phyloP scores from a whole-genome alignment of 2,329 filamentous ascomycete species.

The Pestalotiopsis sp. region DNA sequence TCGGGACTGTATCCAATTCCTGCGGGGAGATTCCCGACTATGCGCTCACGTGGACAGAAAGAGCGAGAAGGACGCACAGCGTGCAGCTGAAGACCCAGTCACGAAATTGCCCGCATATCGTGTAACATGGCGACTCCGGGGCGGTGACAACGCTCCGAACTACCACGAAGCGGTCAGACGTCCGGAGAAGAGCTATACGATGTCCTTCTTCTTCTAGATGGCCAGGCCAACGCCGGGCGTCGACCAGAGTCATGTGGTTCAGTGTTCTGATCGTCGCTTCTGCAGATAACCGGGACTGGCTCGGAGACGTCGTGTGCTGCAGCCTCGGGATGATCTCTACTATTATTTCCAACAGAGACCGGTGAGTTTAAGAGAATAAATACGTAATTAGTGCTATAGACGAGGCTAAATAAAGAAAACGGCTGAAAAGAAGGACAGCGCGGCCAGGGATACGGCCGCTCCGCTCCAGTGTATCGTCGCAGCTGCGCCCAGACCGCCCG shows the following conservation, averaged over 20 bases:
- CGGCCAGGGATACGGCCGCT: conserved; percentile 32
- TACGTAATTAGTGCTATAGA: conserved; percentile 19
- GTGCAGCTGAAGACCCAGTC: not conserved
- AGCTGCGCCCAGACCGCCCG: conserved; percentile 35
- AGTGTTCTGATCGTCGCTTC: not conserved
- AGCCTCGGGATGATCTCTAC: not conserved
- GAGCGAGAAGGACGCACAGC: not conserved
- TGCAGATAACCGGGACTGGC: not conserved
- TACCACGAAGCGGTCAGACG: not conserved
- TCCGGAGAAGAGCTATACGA: not conserved
- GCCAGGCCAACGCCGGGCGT: not conserved
- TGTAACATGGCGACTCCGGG: not conserved
- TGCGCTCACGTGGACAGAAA: not conserved
- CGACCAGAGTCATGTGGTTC: not conserved
- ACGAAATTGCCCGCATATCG: not conserved
- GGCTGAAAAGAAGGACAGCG: conserved; percentile 30
- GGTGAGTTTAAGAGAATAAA: not conserved
- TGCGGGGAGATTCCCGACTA: not conserved
- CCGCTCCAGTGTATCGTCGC: conserved; percentile 31
- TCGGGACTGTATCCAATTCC: not conserved
- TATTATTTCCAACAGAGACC: not conserved
- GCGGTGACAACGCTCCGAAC: not conserved
- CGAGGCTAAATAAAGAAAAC: conserved; percentile 22
- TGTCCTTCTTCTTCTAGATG: not conserved
- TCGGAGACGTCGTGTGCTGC: not conserved